Percentiles rank a stretch among this genome's conserved stretches.
Evolutionary conservation across 345 rosid genomes (phyloP).

Genomic region (Brassica incana): DNA sequence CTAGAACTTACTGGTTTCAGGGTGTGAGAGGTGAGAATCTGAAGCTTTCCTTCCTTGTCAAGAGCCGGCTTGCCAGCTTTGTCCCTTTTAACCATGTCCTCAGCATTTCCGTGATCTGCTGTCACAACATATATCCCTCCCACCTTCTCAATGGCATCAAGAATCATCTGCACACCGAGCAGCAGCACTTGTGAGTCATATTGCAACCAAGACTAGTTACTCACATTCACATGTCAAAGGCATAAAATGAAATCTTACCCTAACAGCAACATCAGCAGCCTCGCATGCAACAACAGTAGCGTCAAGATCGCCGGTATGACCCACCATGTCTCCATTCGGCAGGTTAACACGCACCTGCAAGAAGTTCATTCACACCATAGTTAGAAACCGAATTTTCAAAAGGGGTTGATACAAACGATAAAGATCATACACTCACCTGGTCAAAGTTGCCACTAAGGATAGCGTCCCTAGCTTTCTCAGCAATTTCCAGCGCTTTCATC

Average conservation of each 20-base stretch:
- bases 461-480: slow-evolving; percentile 86
- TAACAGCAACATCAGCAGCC: slow-evolving; percentile 87
- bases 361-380: background rate
- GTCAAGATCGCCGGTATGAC: slow-evolving; percentile 89
- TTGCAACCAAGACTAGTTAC: background rate
- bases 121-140: slow-evolving; percentile 92
- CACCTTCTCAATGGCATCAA: slow-evolving; percentile 77
- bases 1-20: slow-evolving; percentile 71
- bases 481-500: slow-evolving; percentile 94
- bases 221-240: background rate
- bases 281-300: slow-evolving; percentile 90
- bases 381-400: background rate
- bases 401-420: background rate
- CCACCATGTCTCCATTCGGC: slow-evolving; percentile 97
- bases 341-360: slow-evolving; percentile 83
- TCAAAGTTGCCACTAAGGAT: slow-evolving; percentile 81
- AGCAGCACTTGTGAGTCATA: slow-evolving; percentile 1
- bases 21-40: slow-evolving; percentile 96
- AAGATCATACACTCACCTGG: slow-evolving; percentile 54
- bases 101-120: slow-evolving; percentile 97
- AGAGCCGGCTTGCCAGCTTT: slow-evolving; percentile 72
- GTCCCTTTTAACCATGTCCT: slow-evolving; percentile 98
- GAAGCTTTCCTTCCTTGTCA: slow-evolving; percentile 80
- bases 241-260: slow-evolving; percentile 46
- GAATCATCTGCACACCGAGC: slow-evolving; percentile 62